Percentiles rank a stretch among this genome's conserved stretches.
These are phyloP conservation scores for Fragaria vesca DNA, from an alignment of 306 rosid genomes.

Conservation along the genomic window DNA sequence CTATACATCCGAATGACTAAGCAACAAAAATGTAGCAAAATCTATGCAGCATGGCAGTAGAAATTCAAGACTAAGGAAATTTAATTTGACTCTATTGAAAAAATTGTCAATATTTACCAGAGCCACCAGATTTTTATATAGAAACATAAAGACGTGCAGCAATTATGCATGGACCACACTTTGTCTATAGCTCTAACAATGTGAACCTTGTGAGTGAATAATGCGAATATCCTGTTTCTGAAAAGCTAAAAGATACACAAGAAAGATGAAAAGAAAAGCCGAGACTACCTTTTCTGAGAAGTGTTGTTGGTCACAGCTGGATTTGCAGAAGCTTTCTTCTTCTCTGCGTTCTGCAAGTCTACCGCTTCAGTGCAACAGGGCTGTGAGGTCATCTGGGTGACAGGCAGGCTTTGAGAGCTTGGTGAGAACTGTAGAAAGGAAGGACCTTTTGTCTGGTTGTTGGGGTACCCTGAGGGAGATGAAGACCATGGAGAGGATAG, in stretches of 20 bases:
- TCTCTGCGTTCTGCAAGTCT: conserved; percentile 57
- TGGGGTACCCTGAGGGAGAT: conserved; percentile 26
- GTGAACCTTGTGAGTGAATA: conserved; percentile 42
- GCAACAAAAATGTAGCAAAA: not conserved
- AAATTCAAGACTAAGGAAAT: not conserved
- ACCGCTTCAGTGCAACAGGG: conserved; percentile 42
- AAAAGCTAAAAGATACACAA: conserved; percentile 7
- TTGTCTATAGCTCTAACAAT: conserved; percentile 23
- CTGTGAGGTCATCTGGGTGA: conserved; percentile 45
- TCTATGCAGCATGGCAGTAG: not conserved
- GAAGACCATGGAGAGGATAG: conserved; percentile 46
- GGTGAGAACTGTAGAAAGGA: conserved; percentile 47
- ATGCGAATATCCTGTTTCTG: conserved; percentile 50
- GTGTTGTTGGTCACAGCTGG: conserved; percentile 66
- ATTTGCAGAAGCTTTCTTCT: conserved; percentile 46
- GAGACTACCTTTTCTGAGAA: conserved; percentile 83
- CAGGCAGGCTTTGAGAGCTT: conserved; percentile 36
- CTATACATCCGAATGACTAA: not conserved
- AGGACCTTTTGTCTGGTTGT: conserved; percentile 36
- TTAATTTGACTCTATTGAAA: not conserved
- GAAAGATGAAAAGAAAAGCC: conserved; percentile 14
- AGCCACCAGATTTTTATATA: conserved; percentile 24
- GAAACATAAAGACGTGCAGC: conserved; percentile 7
- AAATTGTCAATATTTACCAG: conserved; percentile 12
- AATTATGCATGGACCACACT: conserved; percentile 59